Percentiles rank a stretch among this genome's conserved stretches.
Conservation (phyloP, 345 rosid species). For the Gossypioides kirkii region DNA sequence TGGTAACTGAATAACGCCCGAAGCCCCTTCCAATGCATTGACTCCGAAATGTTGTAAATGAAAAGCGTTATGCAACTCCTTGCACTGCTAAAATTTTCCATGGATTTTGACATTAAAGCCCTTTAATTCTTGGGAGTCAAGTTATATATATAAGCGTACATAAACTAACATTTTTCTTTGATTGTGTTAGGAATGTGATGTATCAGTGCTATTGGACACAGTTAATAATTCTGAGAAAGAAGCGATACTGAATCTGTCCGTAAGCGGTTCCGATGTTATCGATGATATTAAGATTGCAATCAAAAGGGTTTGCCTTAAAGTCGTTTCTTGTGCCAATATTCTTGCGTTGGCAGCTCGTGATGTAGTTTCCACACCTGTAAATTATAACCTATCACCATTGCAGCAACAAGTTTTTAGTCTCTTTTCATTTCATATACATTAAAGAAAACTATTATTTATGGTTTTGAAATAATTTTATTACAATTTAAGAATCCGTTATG, state of each 20-base stretch:
- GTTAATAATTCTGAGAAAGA: constrained; percentile 40
- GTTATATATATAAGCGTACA: no score
- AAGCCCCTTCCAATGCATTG: no score
- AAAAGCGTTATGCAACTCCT: no score
- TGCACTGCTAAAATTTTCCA: no score
- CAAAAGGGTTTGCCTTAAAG: constrained; percentile 42
- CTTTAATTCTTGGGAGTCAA: not conserved
- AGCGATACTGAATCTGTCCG: constrained; percentile 43
- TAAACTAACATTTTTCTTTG: not conserved
- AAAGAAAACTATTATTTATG: no score
- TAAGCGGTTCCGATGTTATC: constrained; percentile 44
- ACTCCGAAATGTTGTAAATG: no score
- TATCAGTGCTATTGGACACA: constrained; percentile 8
- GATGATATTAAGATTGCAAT: constrained; percentile 47
- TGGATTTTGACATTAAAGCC: no score
- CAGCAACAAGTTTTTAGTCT: not conserved
- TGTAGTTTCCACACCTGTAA: constrained; percentile 49
- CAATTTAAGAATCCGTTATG: constrained; percentile 42
- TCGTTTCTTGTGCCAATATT: constrained; percentile 59
- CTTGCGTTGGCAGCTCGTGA: constrained; percentile 57
- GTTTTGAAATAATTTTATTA: not conserved
- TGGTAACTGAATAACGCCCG: no score
- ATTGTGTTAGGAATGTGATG: constrained; percentile 51
- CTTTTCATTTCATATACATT: no score
- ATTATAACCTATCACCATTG: not conserved